phyloP scores from a whole-genome alignment of 345 rosid genomes.

The Euclidium syriacum region DNA sequence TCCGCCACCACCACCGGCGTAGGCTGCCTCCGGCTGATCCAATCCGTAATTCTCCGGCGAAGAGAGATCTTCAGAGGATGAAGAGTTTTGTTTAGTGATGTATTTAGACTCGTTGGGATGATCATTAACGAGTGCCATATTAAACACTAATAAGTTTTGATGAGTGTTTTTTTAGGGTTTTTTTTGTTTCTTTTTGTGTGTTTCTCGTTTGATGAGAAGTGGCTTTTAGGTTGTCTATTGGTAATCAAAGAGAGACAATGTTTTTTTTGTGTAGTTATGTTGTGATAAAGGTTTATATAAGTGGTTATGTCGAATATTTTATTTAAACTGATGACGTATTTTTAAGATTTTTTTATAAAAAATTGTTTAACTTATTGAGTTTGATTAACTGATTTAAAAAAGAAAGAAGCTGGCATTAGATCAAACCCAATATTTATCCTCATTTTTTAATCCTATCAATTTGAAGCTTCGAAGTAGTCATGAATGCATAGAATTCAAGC shows the following conservation, averaged over 20 bases:
- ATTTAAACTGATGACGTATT: constrained; percentile 23
- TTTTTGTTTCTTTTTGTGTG: neutral
- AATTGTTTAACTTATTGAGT: neutral
- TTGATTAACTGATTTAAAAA: constrained; percentile 14
- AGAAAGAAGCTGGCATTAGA: constrained; percentile 24
- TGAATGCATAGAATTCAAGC: constrained; percentile 10
- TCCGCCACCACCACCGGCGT: constrained; percentile 11
- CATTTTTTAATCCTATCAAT: neutral
- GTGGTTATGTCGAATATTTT: constrained; percentile 21
- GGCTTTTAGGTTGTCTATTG: constrained; percentile 21
- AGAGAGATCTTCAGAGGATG: constrained; percentile 35
- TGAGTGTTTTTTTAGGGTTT: neutral
- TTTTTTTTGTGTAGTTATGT: constrained; percentile 21
- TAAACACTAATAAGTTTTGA: constrained; percentile 11
- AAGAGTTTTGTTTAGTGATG: constrained; percentile 26
- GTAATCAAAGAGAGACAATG: constrained; percentile 28
- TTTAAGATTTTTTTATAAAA: neutral
- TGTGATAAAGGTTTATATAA: constrained; percentile 31
- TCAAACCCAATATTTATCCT: constrained; percentile 15
- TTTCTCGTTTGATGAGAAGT: constrained; percentile 5
- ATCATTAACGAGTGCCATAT: constrained; percentile 53
- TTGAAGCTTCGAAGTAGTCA: constrained; percentile 22
- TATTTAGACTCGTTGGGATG: constrained; percentile 24
- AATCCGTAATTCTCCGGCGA: constrained; percentile 31
- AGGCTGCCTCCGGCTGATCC: constrained; percentile 22